A percentile compares a stretch with the other conserved stretches of the same genome.
Conservation (phyloP, 495 filamentous ascomycete species). For the Pseudoneurospora amorphoporcata region DNA sequence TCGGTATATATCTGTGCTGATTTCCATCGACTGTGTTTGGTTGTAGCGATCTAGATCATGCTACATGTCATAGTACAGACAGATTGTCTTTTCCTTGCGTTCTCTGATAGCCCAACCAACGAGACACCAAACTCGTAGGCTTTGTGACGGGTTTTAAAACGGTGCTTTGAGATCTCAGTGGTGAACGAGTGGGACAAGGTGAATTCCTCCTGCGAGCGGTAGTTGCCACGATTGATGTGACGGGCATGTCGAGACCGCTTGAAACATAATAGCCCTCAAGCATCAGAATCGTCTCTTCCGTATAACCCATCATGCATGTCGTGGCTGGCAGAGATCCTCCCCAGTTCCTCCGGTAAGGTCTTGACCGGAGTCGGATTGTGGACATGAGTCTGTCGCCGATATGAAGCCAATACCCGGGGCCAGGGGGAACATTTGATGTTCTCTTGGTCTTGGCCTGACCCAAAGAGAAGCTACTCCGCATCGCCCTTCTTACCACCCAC, state of each 20-base stretch:
- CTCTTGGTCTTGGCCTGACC: not conserved
- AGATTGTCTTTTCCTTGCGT: not conserved
- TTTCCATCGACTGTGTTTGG: not conserved
- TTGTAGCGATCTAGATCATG: slow-evolving; percentile 9
- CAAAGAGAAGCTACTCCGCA: not conserved
- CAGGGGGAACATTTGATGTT: not conserved
- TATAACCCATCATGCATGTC: not conserved
- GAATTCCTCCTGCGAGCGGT: not conserved
- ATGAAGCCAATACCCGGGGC: not conserved
- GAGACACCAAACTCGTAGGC: not conserved
- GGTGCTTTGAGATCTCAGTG: not conserved
- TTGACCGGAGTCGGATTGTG: not conserved
- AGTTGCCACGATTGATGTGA: not conserved
- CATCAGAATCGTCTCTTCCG: not conserved
- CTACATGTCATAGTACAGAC: slow-evolving; percentile 16
- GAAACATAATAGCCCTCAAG: not conserved
- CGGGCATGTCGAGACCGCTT: not conserved
- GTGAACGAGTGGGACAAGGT: not conserved
- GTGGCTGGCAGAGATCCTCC: not conserved
- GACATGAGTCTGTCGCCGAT: not conserved
- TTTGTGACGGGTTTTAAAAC: not conserved
- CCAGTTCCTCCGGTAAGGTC: not conserved
- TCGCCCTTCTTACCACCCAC: not conserved
- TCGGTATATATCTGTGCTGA: not conserved
- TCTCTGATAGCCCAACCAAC: not conserved